Evolutionary conservation across 345 rosid genomes (phyloP).

Genomic region (Ricinus communis): DNA sequence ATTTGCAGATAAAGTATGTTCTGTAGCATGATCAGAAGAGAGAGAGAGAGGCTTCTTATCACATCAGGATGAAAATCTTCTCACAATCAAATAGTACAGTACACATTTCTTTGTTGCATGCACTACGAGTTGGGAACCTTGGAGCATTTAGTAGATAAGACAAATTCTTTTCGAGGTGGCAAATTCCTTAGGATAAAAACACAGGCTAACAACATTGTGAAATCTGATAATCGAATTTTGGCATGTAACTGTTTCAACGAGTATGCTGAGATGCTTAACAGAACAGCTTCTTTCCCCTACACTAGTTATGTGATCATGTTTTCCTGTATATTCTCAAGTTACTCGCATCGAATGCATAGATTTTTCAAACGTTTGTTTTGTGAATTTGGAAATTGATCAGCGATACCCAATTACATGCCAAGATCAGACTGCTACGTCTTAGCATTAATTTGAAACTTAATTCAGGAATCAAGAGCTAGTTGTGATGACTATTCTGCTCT

Average conservation of each 20-base stretch:
- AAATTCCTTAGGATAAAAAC: constrained; percentile 10
- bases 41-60: too few relatives aligned
- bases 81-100: background rate
- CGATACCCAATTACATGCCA: too few relatives aligned
- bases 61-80: too few relatives aligned
- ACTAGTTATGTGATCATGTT: background rate
- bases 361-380: too few relatives aligned
- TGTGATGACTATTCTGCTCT: too few relatives aligned
- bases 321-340: background rate
- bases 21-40: constrained; percentile 17
- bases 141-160: background rate
- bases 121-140: background rate
- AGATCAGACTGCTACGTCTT: too few relatives aligned
- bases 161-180: constrained; percentile 31
- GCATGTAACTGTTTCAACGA: background rate
- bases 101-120: background rate
- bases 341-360: too few relatives aligned
- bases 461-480: too few relatives aligned
- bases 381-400: too few relatives aligned
- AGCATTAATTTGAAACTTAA: too few relatives aligned
- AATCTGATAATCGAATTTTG: background rate
- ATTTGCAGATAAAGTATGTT: constrained; percentile 33
- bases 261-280: background rate
- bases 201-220: constrained; percentile 9
- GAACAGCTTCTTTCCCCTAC: background rate